phyloP scores from a whole-genome alignment of 305 asterid genomes.

The Vinca major region DNA sequence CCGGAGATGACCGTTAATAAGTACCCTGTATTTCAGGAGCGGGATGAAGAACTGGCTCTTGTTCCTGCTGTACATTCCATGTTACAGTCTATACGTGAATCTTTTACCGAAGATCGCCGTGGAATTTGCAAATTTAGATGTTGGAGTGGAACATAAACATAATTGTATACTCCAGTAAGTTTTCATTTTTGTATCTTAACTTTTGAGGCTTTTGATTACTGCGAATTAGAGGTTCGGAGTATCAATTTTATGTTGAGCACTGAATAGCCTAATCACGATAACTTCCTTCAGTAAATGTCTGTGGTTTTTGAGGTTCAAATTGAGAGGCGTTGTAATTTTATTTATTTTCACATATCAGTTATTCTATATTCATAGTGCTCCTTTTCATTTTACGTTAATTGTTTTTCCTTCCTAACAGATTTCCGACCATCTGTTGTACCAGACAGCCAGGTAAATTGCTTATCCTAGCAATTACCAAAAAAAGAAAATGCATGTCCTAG shows the following conservation, averaged over 20 bases:
- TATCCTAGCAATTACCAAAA: too few species aligned
- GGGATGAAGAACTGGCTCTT: conserved; percentile 38
- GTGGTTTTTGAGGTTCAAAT: not conserved
- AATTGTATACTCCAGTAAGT: conserved; percentile 10
- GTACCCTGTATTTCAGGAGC: conserved; percentile 38
- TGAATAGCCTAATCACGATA: not conserved
- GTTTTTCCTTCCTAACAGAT: not conserved
- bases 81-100: conserved; percentile 65
- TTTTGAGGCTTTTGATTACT: not conserved
- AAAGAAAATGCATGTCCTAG: not conserved
- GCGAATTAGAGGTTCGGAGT: not conserved
- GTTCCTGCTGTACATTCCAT: conserved; percentile 55
- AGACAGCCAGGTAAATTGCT: not conserved
- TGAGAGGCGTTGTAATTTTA: not conserved
- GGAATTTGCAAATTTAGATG: conserved; percentile 82
- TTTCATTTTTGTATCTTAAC: not conserved
- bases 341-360: not conserved
- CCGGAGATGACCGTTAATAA: conserved; percentile 7
- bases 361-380: not conserved
- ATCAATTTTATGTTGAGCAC: not conserved
- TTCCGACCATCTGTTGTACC: too few species aligned
- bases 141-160: conserved; percentile 34
- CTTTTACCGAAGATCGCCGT: conserved; percentile 61
- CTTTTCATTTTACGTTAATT: not conserved
- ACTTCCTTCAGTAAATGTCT: not conserved